These are phyloP conservation scores for Yamadazyma tumulicola DNA, from an alignment of 805 yeast genomes.

Conservation along the genomic window DNA sequence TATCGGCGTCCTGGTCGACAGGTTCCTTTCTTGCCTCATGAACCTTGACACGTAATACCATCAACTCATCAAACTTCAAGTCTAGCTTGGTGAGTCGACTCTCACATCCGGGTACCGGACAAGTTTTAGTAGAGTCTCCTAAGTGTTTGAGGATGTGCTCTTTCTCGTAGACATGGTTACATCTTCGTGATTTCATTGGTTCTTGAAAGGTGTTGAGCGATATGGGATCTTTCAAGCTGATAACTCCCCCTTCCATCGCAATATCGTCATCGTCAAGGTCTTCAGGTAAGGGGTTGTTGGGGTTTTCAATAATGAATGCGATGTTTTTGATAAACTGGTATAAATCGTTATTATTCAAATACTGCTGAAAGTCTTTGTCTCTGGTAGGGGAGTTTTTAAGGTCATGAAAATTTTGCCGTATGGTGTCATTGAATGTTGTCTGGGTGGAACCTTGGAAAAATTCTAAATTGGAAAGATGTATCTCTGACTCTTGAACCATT, in stretches of 20 bases:
- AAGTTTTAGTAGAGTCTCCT: slow-evolving; percentile 20
- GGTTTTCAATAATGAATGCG: slow-evolving; percentile 51
- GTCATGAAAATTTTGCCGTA: slow-evolving; percentile 4
- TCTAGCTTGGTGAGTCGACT: slow-evolving; percentile 30
- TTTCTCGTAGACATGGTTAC: slow-evolving; percentile 63
- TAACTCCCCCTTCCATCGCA: slow-evolving; percentile 64
- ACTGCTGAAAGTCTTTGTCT: neutral
- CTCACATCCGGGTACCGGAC: slow-evolving; percentile 62
- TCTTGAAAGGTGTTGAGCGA: slow-evolving; percentile 47
- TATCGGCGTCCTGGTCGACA: too few species aligned
- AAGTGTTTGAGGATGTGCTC: slow-evolving; percentile 37
- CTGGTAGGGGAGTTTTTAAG: neutral
- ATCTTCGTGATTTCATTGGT: slow-evolving; percentile 54
- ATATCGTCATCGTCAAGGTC: slow-evolving; percentile 52
- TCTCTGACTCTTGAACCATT: slow-evolving; percentile 7
- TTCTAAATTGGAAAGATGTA: slow-evolving; percentile 6
- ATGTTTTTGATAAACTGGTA: slow-evolving; percentile 37
- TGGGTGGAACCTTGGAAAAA: slow-evolving; percentile 1
- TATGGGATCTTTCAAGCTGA: slow-evolving; percentile 68
- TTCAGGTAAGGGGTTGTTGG: slow-evolving; percentile 60
- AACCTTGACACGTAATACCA: slow-evolving; percentile 47
- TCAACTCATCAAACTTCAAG: slow-evolving; percentile 46
- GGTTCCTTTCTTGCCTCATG: slow-evolving; percentile 4
- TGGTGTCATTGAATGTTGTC: slow-evolving; percentile 1
- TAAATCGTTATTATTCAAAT: neutral